These are phyloP conservation scores for Trametes maxima DNA, from an alignment of 768 basidiomycete genomes.

Conservation along the genomic window DNA sequence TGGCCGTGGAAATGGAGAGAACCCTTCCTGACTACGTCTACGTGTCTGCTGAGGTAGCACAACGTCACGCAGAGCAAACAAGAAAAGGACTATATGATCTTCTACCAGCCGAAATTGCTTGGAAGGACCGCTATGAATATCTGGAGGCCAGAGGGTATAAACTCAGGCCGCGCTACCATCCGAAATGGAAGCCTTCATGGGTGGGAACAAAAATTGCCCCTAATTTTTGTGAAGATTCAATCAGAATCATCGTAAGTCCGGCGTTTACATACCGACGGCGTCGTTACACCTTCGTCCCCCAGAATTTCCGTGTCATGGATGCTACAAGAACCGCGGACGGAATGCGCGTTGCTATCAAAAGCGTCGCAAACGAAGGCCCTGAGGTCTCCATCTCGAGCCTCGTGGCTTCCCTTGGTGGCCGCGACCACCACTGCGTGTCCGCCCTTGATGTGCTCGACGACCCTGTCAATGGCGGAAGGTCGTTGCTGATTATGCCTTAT, in stretches of 20 bases:
- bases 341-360: constrained; percentile 24
- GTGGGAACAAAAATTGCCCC: constrained; percentile 9
- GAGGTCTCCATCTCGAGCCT: constrained; percentile 20
- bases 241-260: constrained; percentile 10
- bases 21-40: constrained; percentile 15
- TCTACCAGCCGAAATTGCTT: constrained; percentile 1
- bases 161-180: constrained; percentile 23
- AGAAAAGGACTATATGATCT: constrained; percentile 5
- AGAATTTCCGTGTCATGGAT: constrained; percentile 23
- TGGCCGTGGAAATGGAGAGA: background rate
- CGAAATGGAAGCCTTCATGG: constrained; percentile 22
- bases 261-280: background rate
- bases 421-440: constrained; percentile 31
- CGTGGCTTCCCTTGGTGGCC: constrained; percentile 11
- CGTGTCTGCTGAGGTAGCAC: background rate
- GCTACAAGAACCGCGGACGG: constrained; percentile 15
- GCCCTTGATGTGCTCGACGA: constrained; percentile 26
- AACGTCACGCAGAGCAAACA: constrained; percentile 1
- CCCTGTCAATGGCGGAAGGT: constrained; percentile 7
- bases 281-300: no score
- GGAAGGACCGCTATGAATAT: constrained; percentile 19
- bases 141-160: constrained; percentile 20
- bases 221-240: constrained; percentile 23
- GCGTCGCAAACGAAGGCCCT: background rate
- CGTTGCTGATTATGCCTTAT: constrained; percentile 30